phyloP scores from a whole-genome alignment of 169 alveolate species.

The Plasmodium vivax region DNA sequence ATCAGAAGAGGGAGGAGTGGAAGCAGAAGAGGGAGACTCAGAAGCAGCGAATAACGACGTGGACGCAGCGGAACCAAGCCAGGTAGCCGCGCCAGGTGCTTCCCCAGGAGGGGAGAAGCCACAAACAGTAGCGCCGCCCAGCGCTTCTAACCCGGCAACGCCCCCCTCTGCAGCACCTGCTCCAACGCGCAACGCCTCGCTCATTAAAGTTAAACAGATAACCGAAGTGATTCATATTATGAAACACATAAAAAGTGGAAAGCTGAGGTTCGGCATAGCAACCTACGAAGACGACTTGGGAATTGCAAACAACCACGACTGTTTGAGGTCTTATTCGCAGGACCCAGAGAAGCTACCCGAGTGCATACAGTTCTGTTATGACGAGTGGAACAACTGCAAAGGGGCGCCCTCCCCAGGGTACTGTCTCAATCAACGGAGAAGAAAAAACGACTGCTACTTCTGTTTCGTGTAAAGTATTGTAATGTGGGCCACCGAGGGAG shows the following conservation, averaged over 20 bases:
- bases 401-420: not conserved
- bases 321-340: not conserved
- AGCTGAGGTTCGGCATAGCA: not conserved
- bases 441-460: not conserved
- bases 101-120: not conserved
- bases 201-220: not conserved
- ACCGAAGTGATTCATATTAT: slow-evolving; percentile 3
- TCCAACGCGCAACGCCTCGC: not conserved
- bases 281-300: not conserved
- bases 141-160: no score
- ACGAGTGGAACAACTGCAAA: not conserved
- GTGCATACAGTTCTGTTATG: slow-evolving; percentile 1
- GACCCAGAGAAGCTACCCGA: not conserved
- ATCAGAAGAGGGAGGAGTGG: no score
- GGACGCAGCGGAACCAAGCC: not conserved
- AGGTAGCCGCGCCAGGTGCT: not conserved
- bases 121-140: not conserved
- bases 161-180: not conserved
- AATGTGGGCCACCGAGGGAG: not conserved
- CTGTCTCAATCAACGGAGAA: not conserved
- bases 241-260: not conserved
- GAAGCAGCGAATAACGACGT: no score
- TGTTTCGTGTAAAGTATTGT: not conserved
- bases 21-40: no score
- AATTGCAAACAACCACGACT: not conserved